Evolutionary conservation across 2,329 filamentous ascomycete species (phyloP).

Genomic region (Monascus ruber): DNA sequence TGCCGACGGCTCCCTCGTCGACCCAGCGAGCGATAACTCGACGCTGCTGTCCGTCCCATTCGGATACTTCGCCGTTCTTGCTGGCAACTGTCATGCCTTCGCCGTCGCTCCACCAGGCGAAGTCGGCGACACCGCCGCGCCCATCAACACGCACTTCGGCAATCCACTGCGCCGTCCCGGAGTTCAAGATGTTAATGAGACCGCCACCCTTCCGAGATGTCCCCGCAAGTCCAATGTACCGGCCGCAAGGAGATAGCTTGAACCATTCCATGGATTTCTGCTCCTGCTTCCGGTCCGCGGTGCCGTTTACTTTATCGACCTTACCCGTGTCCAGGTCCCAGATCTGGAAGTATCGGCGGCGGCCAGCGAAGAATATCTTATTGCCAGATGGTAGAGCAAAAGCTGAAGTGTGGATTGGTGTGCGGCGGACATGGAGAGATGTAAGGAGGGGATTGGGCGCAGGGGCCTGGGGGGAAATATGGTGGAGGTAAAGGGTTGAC

Average conservation of each 20-base stretch:
- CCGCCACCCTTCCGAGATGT: constrained; percentile 77
- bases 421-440: constrained; percentile 72
- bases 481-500: constrained; percentile 77
- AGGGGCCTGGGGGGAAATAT: constrained; percentile 65
- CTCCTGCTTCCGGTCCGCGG: constrained; percentile 58
- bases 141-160: constrained; percentile 72
- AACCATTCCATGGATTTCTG: constrained; percentile 88
- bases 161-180: constrained; percentile 75
- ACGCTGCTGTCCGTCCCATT: constrained; percentile 62
- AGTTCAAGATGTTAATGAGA: constrained; percentile 72
- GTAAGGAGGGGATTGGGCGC: constrained; percentile 82
- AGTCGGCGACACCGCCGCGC: constrained; percentile 74
- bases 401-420: constrained; percentile 71
- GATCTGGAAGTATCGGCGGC: constrained; percentile 82
- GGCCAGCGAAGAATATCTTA: constrained; percentile 77
- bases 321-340: constrained; percentile 78
- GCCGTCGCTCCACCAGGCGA: constrained; percentile 83
- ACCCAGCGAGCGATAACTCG: constrained; percentile 72
- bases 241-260: constrained; percentile 73
- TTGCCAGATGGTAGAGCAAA: constrained; percentile 65
- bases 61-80: constrained; percentile 78
- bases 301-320: constrained; percentile 71
- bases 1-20: constrained; percentile 80
- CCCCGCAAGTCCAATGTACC: constrained; percentile 73
- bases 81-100: constrained; percentile 71